Evolutionary conservation across 495 filamentous ascomycete genomes (phyloP).

Genomic region (Niebla homalea): DNA sequence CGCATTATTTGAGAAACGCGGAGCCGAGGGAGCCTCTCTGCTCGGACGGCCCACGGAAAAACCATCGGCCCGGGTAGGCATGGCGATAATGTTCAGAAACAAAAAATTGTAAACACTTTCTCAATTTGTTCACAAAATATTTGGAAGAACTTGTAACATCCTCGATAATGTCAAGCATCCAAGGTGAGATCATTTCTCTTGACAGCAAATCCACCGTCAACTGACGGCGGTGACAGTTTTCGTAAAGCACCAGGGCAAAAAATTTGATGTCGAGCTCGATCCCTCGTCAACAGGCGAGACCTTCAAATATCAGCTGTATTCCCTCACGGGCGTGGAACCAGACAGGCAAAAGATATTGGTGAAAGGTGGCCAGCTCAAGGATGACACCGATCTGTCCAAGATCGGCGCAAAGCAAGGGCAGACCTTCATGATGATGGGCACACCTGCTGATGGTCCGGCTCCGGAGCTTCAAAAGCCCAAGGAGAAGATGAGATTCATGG

Average conservation of each 20-base stretch:
- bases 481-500: conserved; percentile 74
- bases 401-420: conserved; percentile 76
- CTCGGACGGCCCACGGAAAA: no score
- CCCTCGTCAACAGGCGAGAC: conserved; percentile 72
- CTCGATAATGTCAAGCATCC: conserved; percentile 13
- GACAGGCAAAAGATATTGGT: conserved; percentile 90
- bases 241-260: conserved; percentile 89
- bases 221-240: conserved; percentile 46
- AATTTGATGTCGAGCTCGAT: conserved; percentile 86
- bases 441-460: conserved; percentile 49
- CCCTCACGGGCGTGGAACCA: conserved; percentile 88
- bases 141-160: neutral
- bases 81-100: no score
- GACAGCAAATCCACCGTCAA: no score
- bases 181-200: conserved; percentile 3
- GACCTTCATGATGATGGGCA: conserved; percentile 94
- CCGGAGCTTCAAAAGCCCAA: conserved; percentile 55
- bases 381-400: conserved; percentile 77
- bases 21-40: no score
- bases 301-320: conserved; percentile 91
- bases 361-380: conserved; percentile 87
- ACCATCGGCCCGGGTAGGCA: no score
- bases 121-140: neutral
- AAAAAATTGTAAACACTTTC: no score
- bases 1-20: no score